Evolutionary conservation across 2,329 filamentous ascomycete species (phyloP), one percentile per base, ranked within the genome.

Genomic region (Fusarium vanettenii): DNA sequence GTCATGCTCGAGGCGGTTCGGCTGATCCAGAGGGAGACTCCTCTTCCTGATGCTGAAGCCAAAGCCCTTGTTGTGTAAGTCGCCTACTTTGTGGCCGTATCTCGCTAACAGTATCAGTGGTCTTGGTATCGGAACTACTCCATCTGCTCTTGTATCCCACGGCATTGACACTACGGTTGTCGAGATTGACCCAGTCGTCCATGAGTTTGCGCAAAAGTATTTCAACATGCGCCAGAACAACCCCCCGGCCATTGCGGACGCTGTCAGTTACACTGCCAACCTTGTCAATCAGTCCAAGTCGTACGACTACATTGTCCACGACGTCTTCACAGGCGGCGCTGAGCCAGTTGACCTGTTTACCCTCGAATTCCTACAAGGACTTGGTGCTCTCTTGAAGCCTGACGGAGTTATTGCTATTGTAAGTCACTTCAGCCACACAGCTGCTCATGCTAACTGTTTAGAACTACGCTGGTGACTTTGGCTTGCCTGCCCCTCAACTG

Each of bases 321-420:
- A 99, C 77, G 97, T 99, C 27, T 99, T 99, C 82, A 99, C 97
- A 1, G 97, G 97, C 27, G 97, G 97, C 62, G 95, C 95, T 0
- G 97, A 98, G 82, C 97, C 97, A 1, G 91, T 95, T 4, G 87
- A 92, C 9, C 90, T 99, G 9, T 99, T 99, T 84, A 98, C 95
- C 0, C 82, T 92, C 6, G 93, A 97, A 77, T 98, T 99, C 79
- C 84, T 99, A 50, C 83, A 89, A 62, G 91, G 92, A 6, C 86
- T 99, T 2, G 86, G 90, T 74, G 82, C 88, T 6, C 88, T 98
- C 8, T 87, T 99, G 55, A 93, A 91, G 73, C 90, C 92, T 0
- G 89, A 94, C 61, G 97, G 97, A 48, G 92, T 94, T 16, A 92
- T 98, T 78, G 96, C 95, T 7, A 97, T 99, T 82, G 93, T 95